These are phyloP conservation scores for Allomyces macrogynus DNA, from an alignment of 192 early-diverging fungal species.

Conservation along the genomic window DNA sequence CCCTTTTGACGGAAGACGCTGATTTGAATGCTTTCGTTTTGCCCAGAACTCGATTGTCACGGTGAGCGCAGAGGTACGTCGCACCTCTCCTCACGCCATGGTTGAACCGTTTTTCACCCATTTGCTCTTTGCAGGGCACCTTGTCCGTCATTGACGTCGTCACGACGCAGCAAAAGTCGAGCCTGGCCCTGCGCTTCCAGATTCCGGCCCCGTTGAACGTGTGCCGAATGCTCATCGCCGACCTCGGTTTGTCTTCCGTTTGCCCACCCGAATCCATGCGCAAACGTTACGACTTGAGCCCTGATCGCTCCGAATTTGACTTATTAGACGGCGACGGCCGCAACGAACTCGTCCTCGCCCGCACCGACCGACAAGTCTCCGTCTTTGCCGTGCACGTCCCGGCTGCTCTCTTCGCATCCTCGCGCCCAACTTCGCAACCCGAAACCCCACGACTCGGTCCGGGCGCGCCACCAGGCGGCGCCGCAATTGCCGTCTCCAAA, in stretches of 20 bases:
- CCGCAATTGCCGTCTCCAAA: too few species aligned
- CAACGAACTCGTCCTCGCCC: constrained; percentile 3
- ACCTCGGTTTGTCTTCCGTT: not conserved
- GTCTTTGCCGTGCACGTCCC: not conserved
- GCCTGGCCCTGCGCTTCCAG: not conserved
- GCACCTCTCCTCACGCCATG: not conserved
- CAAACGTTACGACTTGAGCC: not conserved
- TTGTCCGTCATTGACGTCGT: not conserved
- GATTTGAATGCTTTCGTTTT: not conserved
- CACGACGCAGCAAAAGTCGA: not conserved
- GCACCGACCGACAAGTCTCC: constrained; percentile 3
- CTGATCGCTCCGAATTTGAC: not conserved
- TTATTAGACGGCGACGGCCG: constrained; percentile 2
- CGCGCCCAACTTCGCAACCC: not conserved
- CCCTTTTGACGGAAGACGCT: too few species aligned
- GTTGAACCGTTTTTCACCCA: too few species aligned
- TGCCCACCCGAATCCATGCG: too few species aligned
- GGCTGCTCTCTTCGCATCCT: not conserved
- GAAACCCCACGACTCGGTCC: not conserved
- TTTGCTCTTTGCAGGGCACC: not conserved
- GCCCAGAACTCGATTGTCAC: not conserved
- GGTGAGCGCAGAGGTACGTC: not conserved
- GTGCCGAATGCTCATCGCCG: constrained; percentile 4
- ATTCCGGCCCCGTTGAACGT: constrained; percentile 3
- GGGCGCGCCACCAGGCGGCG: too few species aligned